Percentiles rank a stretch among this genome's conserved stretches.
Evolutionary conservation across 2,329 filamentous ascomycete species (phyloP).

Genomic region (Endocalyx cinctus): DNA sequence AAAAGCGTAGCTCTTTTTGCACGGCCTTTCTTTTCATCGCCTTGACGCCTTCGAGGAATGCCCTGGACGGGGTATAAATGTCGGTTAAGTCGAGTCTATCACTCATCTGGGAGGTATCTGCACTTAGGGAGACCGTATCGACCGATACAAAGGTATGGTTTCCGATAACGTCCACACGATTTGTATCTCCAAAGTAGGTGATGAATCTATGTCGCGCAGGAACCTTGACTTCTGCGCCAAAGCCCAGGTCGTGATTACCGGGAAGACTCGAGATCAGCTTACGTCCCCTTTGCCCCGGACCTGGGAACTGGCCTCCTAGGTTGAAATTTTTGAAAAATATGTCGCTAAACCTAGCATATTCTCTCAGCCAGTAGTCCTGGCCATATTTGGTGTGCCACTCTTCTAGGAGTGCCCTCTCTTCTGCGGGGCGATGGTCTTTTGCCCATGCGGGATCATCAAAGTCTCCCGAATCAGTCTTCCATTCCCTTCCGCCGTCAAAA

Average conservation of each 20-base stretch:
- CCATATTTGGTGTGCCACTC: slow-evolving; percentile 72
- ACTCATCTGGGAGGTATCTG: slow-evolving; percentile 51
- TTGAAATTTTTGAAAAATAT: slow-evolving; percentile 76
- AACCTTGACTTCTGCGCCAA: slow-evolving; percentile 77
- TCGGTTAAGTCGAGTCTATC: slow-evolving; percentile 47
- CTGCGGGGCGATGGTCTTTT: slow-evolving; percentile 42
- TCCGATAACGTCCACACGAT: slow-evolving; percentile 83
- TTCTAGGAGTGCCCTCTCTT: slow-evolving; percentile 53
- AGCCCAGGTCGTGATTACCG: slow-evolving; percentile 93
- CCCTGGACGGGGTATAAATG: slow-evolving; percentile 71
- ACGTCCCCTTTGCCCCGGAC: slow-evolving; percentile 59
- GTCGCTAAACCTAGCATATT: slow-evolving; percentile 79
- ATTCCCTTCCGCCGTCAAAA: slow-evolving; percentile 94
- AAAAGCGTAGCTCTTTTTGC: slow-evolving; percentile 61
- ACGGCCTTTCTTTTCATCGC: slow-evolving; percentile 63
- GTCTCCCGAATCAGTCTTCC: slow-evolving; percentile 66
- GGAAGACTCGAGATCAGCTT: slow-evolving; percentile 82
- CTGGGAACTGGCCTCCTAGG: slow-evolving; percentile 48
- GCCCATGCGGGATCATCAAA: slow-evolving; percentile 59
- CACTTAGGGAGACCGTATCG: slow-evolving; percentile 83
- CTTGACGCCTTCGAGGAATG: slow-evolving; percentile 69
- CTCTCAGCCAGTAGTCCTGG: slow-evolving; percentile 76
- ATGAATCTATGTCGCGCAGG: slow-evolving; percentile 79
- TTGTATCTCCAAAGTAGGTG: slow-evolving; percentile 86
- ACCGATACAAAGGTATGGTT: slow-evolving; percentile 95